Conservation (phyloP, 208 protist species). For the Trypanosoma grayi region DNA sequence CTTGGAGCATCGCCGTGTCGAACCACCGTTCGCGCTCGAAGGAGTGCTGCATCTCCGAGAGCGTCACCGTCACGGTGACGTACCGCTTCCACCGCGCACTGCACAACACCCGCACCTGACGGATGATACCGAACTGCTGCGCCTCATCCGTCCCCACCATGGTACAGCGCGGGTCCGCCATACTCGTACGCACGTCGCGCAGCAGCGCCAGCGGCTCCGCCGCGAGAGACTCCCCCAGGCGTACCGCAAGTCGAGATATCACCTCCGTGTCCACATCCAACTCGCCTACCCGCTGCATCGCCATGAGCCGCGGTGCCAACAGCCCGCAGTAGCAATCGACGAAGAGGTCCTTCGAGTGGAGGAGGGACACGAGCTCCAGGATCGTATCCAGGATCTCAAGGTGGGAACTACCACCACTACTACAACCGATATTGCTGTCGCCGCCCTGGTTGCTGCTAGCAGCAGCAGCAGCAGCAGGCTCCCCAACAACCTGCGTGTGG, state of each 20-base stretch:
- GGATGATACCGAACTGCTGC: conserved; percentile 21
- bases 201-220: conserved; percentile 52
- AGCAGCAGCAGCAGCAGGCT: too few species aligned
- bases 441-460: not conserved
- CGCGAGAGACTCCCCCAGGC: conserved; percentile 42
- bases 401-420: conserved; percentile 7
- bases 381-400: conserved; percentile 57
- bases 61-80: conserved; percentile 35
- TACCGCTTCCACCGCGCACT: conserved; percentile 62
- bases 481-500: conserved; percentile 26
- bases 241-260: conserved; percentile 37
- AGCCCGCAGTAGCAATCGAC: conserved; percentile 49
- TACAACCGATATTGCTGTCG: not conserved
- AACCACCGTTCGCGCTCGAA: conserved; percentile 49
- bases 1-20: conserved; percentile 41
- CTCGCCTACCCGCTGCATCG: conserved; percentile 21
- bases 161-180: conserved; percentile 10
- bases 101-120: conserved; percentile 53
- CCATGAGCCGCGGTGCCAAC: conserved; percentile 49
- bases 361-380: conserved; percentile 65
- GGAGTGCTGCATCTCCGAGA: conserved; percentile 30
- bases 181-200: conserved; percentile 41
- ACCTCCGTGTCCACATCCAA: conserved; percentile 52
- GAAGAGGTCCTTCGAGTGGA: conserved; percentile 60
- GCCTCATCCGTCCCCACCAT: not conserved